Evolutionary conservation across 148 eudicot genomes (phyloP).

Genomic region (Diospyros kaki): DNA sequence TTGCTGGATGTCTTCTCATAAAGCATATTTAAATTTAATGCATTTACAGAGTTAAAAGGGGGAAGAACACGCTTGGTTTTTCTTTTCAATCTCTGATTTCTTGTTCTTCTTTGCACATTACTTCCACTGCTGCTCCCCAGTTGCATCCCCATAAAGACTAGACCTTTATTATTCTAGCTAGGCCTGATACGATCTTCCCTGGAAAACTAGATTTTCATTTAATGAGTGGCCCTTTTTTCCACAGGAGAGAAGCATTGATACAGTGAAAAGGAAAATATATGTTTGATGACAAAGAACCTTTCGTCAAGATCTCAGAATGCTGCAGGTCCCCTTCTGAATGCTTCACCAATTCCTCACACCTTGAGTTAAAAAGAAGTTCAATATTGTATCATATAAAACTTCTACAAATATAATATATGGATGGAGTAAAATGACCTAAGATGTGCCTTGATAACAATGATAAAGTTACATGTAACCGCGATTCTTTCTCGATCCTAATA

Average conservation of each 20-base stretch:
- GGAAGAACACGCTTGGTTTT: not conserved
- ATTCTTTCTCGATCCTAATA: no score
- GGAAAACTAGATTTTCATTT: not conserved
- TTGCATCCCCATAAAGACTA: conserved; percentile 9
- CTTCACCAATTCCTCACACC: no score
- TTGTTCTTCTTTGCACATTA: not conserved
- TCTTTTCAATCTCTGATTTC: not conserved
- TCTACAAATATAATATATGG: no score
- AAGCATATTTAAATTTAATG: not conserved
- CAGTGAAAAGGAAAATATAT: not conserved
- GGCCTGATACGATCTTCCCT: not conserved
- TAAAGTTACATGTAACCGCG: no score
- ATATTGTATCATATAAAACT: no score
- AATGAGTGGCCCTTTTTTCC: not conserved
- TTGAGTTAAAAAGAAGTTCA: no score
- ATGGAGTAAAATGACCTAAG: no score
- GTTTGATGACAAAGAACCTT: conserved; percentile 2
- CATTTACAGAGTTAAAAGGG: not conserved
- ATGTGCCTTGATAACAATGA: no score
- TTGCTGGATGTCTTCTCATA: not conserved
- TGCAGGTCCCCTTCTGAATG: no score
- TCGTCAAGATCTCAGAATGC: not conserved
- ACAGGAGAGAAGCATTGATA: not conserved
- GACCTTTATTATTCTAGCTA: not conserved
- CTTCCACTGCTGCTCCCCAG: not conserved